These are phyloP conservation scores for Pontederia paniculata DNA, from an alignment of 176 grass and related monocot species.

Conservation along the genomic window DNA sequence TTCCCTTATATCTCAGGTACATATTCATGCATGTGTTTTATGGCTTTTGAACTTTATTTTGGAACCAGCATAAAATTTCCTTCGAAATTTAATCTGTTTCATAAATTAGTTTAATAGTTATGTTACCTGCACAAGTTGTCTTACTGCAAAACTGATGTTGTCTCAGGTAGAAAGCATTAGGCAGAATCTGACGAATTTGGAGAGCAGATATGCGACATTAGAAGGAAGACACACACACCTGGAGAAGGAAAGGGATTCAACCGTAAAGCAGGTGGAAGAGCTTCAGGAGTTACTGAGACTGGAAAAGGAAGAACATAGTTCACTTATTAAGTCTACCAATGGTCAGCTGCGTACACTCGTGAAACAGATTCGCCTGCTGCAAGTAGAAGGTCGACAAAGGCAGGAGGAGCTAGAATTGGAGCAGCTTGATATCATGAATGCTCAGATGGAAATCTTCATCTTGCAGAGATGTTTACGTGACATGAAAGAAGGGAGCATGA, in stretches of 20 bases:
- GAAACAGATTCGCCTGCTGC: conserved; percentile 32
- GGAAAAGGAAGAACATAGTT: conserved; percentile 44
- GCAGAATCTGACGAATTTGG: conserved; percentile 47
- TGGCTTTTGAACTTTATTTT: not conserved
- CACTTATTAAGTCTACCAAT: conserved; percentile 35
- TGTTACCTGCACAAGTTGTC: not conserved
- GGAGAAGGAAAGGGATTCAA: conserved; percentile 48
- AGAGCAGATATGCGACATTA: conserved; percentile 52
- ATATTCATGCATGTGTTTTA: not conserved
- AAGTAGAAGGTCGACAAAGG: conserved; percentile 33
- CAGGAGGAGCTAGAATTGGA: conserved; percentile 54
- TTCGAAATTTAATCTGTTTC: not conserved
- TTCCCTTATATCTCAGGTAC: conserved; percentile 61
- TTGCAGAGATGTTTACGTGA: conserved; percentile 61
- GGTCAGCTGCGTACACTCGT: not conserved
- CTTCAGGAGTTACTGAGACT: conserved; percentile 37
- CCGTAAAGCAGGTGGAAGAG: conserved; percentile 26
- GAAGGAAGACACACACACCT: conserved; percentile 52
- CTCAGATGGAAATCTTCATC: conserved; percentile 66
- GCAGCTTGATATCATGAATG: conserved; percentile 44
- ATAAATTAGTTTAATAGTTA: no score
- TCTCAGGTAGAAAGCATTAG: conserved; percentile 71
- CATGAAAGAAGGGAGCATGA: conserved; percentile 46
- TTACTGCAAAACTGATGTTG: not conserved
- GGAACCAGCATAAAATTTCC: not conserved